phyloP scores from a whole-genome alignment of 768 basidiomycete genomes.

The Podaxis rugospora region DNA sequence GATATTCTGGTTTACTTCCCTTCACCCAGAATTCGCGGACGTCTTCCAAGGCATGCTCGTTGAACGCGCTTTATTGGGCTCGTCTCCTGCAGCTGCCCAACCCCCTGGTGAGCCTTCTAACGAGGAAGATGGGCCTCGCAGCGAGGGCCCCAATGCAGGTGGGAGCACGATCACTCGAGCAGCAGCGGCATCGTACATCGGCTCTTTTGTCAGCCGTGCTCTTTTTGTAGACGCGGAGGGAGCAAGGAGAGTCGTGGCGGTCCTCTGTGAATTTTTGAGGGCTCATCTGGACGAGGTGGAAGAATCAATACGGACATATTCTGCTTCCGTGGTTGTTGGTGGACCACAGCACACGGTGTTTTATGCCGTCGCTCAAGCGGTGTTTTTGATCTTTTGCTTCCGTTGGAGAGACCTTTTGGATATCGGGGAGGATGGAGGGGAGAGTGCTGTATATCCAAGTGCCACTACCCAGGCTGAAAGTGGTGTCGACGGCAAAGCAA shows the following conservation, averaged over 20 bases:
- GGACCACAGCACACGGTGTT: constrained; percentile 62
- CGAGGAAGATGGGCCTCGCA: constrained; percentile 7
- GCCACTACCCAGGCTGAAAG: neutral
- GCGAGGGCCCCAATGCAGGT: constrained; percentile 23
- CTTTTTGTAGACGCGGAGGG: constrained; percentile 75
- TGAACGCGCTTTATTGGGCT: constrained; percentile 71
- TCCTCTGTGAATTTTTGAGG: constrained; percentile 85
- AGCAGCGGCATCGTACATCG: constrained; percentile 92
- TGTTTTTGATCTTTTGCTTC: constrained; percentile 97
- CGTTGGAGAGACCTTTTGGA: constrained; percentile 86
- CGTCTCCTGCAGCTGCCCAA: constrained; percentile 18
- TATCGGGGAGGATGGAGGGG: constrained; percentile 52
- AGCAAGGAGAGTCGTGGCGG: constrained; percentile 65
- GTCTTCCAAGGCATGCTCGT: constrained; percentile 95
- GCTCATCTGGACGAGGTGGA: constrained; percentile 74
- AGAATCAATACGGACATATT: constrained; percentile 37
- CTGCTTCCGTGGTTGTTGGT: constrained; percentile 16
- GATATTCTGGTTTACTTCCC: constrained; percentile 91
- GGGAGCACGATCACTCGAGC: constrained; percentile 63
- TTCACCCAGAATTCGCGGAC: constrained; percentile 85
- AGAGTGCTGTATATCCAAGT: constrained; percentile 18
- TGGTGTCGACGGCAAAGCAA: constrained; percentile 25
- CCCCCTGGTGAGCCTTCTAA: neutral
- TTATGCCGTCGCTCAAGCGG: constrained; percentile 88
- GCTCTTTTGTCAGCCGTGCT: constrained; percentile 87